Evolutionary conservation across 2,329 filamentous ascomycete species (phyloP).

Genomic region (Aspergillus piperis): DNA sequence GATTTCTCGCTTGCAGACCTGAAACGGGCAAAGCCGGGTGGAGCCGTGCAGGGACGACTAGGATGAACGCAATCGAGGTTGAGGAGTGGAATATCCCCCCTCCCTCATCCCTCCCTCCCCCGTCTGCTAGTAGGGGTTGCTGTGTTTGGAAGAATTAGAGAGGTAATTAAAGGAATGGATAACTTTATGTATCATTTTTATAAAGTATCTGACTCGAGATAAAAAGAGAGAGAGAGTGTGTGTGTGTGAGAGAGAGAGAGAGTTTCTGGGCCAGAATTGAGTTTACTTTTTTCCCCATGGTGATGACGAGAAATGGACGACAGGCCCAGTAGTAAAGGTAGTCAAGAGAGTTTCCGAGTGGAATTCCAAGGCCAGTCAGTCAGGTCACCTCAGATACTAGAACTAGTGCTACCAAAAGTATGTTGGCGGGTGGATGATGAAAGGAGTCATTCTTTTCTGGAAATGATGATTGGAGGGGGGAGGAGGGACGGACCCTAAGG

Average conservation of each 20-base stretch:
- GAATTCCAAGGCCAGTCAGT: neutral
- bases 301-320: no score
- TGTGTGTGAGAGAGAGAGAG: no score
- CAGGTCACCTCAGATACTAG: no score
- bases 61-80: constrained; percentile 16
- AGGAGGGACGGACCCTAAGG: neutral
- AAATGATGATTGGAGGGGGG: neutral
- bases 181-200: no score
- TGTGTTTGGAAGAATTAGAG: neutral
- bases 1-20: constrained; percentile 18
- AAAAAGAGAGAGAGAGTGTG: no score
- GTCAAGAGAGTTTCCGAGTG: neutral
- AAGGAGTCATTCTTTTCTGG: neutral
- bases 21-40: constrained; percentile 17
- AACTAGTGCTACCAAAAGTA: neutral
- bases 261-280: no score
- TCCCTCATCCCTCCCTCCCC: no score
- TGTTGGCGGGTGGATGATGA: neutral
- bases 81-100: no score
- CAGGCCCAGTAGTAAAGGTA: no score
- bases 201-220: no score
- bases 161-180: neutral
- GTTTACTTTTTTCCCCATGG: no score
- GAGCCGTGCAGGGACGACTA: constrained; percentile 13
- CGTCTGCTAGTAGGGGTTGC: no score